phyloP scores from a whole-genome alignment of 73 alveolate genomes.

The Tetrahymena malaccensis region DNA sequence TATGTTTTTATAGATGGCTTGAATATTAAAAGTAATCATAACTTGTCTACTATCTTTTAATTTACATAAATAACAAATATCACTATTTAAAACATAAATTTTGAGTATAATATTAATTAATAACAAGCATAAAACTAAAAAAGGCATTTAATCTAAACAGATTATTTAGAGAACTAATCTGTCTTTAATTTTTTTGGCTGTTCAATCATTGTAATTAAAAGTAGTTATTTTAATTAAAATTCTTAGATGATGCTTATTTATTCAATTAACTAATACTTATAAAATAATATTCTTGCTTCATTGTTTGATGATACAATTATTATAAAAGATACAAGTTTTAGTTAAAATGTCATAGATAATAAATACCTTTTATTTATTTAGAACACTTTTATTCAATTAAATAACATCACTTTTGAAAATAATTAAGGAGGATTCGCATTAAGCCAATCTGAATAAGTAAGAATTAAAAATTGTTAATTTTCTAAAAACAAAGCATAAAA shows the following conservation, averaged over 20 bases:
- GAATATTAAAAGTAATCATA: too few relatives aligned
- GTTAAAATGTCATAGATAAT: neutral
- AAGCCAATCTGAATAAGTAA: neutral
- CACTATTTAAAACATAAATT: too few relatives aligned
- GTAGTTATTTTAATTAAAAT: too few relatives aligned
- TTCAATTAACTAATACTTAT: neutral
- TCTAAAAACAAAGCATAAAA: neutral
- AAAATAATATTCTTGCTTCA: neutral
- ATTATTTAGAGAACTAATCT: neutral
- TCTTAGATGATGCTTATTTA: neutral
- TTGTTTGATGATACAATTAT: neutral
- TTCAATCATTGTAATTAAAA: too few relatives aligned
- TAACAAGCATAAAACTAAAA: neutral
- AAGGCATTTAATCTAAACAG: neutral
- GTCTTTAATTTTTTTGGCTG: neutral
- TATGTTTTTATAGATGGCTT: neutral
- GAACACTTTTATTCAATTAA: neutral
- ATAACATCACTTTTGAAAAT: neutral
- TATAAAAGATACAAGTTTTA: too few relatives aligned
- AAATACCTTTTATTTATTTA: neutral
- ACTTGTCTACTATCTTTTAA: too few relatives aligned
- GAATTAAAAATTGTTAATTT: neutral
- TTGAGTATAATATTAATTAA: too few relatives aligned
- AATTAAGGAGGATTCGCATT: neutral
- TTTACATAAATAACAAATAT: neutral